phyloP scores from a whole-genome alignment of 345 rosid genomes.

The Lumnitzera littorea region DNA sequence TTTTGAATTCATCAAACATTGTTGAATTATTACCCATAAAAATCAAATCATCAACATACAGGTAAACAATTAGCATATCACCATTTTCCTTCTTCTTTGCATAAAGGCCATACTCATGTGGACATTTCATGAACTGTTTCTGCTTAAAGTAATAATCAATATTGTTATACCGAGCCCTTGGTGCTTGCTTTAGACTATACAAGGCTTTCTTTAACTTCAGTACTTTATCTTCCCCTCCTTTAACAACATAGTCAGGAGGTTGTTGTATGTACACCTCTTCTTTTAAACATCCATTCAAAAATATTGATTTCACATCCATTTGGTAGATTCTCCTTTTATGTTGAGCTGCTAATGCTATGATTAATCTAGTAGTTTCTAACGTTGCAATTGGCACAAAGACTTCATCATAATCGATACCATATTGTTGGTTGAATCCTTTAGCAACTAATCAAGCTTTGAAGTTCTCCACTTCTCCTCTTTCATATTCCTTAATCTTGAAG shows the following conservation, averaged over 20 bases:
- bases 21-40: background rate
- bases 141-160: slow-evolving; percentile 1
- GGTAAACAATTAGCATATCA: background rate
- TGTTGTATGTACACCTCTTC: slow-evolving; percentile 5
- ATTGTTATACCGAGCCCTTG: background rate
- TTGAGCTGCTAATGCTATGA: background rate
- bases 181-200: slow-evolving; percentile 1
- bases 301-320: slow-evolving; percentile 1
- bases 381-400: slow-evolving; percentile 3
- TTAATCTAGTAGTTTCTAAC: background rate
- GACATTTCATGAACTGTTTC: background rate
- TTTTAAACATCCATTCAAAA: slow-evolving; percentile 1
- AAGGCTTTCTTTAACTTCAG: background rate
- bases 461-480: background rate
- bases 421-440: background rate
- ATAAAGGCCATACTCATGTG: background rate
- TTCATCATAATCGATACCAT: background rate
- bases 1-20: slow-evolving; percentile 4
- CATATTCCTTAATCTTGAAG: background rate
- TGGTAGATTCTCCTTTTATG: slow-evolving; percentile 1
- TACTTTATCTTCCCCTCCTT: background rate
- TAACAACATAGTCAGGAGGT: background rate
- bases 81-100: background rate
- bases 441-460: background rate
- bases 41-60: slow-evolving; percentile 12